These are phyloP conservation scores for Malassezia restricta DNA, from an alignment of 1,284 basidiomycete genomes.

Conservation along the genomic window DNA sequence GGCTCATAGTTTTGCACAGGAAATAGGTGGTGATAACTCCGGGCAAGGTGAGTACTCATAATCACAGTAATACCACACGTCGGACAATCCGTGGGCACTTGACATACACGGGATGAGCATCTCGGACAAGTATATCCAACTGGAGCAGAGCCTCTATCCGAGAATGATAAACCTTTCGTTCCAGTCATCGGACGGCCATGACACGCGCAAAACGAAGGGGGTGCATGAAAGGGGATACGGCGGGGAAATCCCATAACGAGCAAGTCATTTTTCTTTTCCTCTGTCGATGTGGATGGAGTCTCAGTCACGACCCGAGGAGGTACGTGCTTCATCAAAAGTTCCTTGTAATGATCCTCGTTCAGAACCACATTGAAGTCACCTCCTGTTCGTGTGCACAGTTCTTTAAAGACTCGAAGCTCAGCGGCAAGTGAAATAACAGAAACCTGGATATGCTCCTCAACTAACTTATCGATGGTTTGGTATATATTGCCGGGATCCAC, in stretches of 20 bases:
- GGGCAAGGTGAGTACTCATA: conserved; percentile 85
- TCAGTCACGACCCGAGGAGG: conserved; percentile 54
- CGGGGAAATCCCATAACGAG: conserved; percentile 94
- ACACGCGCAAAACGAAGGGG: conserved; percentile 60
- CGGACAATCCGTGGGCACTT: conserved; percentile 95
- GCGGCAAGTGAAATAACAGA: conserved; percentile 79
- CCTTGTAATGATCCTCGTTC: conserved; percentile 92
- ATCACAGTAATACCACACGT: conserved; percentile 96
- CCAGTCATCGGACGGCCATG: conserved; percentile 73
- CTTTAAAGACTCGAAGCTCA: conserved; percentile 92
- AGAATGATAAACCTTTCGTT: neutral
- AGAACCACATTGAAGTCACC: conserved; percentile 64
- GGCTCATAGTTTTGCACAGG: conserved; percentile 69
- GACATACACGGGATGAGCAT: conserved; percentile 82
- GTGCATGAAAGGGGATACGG: conserved; percentile 27
- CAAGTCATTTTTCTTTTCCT: conserved; percentile 50
- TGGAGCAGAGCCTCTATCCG: conserved; percentile 2
- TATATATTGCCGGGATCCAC: conserved; percentile 95
- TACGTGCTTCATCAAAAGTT: conserved; percentile 86
- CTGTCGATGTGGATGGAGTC: neutral
- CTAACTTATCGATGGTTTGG: conserved; percentile 69
- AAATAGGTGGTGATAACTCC: conserved; percentile 87
- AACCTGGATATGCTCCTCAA: conserved; percentile 66
- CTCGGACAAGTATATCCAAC: conserved; percentile 87
- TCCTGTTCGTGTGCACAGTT: conserved; percentile 51